Percentiles rank a stretch among this genome's conserved stretches.
phyloP scores from a whole-genome alignment of 345 rosid species.

The Melastoma malabathricum region DNA sequence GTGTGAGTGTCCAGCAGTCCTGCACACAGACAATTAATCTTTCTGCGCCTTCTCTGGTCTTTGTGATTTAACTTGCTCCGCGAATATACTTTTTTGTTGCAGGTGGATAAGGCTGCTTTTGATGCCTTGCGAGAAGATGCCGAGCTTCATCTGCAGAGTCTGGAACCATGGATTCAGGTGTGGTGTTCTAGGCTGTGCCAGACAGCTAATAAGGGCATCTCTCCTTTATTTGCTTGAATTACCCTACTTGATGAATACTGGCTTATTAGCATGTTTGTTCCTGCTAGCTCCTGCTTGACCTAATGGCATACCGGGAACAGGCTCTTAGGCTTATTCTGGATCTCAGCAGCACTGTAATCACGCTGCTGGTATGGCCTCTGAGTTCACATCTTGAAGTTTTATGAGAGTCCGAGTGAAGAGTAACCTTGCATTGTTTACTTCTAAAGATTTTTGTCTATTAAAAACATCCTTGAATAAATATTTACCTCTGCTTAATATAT shows the following conservation, averaged over 20 bases:
- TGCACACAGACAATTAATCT: background rate
- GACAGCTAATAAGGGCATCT: background rate
- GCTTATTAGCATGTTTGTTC: conserved; percentile 19
- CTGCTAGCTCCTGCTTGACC: conserved; percentile 70
- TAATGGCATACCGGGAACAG: conserved; percentile 97
- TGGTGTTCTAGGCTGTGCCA: background rate
- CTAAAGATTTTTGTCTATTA: too few species aligned
- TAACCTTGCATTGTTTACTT: too few species aligned
- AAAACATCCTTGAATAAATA: too few species aligned
- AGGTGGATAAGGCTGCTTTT: conserved; percentile 85
- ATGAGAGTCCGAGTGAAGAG: too few species aligned
- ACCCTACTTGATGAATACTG: conserved; percentile 6
- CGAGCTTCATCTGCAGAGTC: conserved; percentile 80
- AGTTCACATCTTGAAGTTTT: background rate
- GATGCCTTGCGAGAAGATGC: conserved; percentile 81
- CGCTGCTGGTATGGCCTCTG: conserved; percentile 73
- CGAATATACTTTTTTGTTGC: conserved; percentile 7
- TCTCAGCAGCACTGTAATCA: conserved; percentile 94
- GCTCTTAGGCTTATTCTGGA: conserved; percentile 91
- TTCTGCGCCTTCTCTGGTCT: too few species aligned
- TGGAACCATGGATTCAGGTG: conserved; percentile 99
- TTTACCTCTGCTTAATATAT: too few species aligned
- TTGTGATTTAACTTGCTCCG: background rate
- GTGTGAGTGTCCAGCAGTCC: conserved; percentile 39
- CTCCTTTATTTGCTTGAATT: background rate